phyloP scores from a whole-genome alignment of 2,329 filamentous ascomycete genomes.

The Penicillium polonicum region DNA sequence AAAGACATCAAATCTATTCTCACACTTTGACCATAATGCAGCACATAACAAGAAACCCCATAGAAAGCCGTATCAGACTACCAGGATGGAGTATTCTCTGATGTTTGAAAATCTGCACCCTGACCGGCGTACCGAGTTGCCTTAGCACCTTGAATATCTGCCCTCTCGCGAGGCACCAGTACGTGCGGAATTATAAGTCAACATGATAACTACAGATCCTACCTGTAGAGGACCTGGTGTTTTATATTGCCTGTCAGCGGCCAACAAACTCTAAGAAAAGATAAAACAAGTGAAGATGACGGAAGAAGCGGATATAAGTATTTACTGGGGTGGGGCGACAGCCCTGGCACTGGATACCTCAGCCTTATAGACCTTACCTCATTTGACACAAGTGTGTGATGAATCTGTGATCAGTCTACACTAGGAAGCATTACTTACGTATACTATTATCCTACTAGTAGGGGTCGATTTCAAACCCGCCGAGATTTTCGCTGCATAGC shows the following conservation, averaged over 20 bases:
- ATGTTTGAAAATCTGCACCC: no score
- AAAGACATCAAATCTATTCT: not conserved
- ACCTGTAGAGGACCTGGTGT: no score
- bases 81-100: no score
- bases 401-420: not conserved
- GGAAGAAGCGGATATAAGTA: not conserved
- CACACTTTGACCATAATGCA: not conserved
- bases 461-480: not conserved
- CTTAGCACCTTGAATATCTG: no score
- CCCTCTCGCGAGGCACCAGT: not conserved
- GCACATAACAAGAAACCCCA: no score
- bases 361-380: slow-evolving; percentile 2
- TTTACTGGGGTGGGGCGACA: not conserved
- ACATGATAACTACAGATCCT: not conserved
- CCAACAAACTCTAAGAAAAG: not conserved
- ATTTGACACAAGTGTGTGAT: slow-evolving; percentile 1
- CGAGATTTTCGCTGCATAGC: slow-evolving; percentile 7
- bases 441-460: not conserved
- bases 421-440: not conserved
- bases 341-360: not conserved
- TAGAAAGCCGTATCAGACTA: not conserved
- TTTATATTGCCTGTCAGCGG: no score
- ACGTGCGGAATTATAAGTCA: no score
- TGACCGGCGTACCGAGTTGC: not conserved
- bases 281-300: not conserved